These are phyloP conservation scores for Paraconiothyrium sp. DNA, from an alignment of 2,329 filamentous ascomycete species.

Conservation along the genomic window DNA sequence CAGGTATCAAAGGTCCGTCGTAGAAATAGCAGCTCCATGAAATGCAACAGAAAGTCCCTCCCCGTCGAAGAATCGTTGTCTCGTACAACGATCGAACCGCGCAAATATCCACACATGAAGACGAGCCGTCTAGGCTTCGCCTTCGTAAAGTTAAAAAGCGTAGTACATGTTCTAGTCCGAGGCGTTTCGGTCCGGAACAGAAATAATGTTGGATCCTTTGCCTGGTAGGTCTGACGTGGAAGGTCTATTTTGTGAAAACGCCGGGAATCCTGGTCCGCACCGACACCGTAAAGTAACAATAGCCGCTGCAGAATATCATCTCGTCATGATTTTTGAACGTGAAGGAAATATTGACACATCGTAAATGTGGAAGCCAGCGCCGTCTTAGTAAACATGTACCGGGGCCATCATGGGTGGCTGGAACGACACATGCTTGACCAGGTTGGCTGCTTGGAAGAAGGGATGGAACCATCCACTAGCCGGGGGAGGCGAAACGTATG, in stretches of 20 bases:
- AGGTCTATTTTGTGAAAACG: conserved; percentile 46
- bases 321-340: conserved; percentile 49
- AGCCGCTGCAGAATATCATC: conserved; percentile 40
- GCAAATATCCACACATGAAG: conserved; percentile 17
- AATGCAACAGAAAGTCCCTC: conserved; percentile 26
- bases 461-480: conserved; percentile 52
- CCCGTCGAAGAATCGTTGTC: conserved; percentile 20
- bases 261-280: conserved; percentile 30
- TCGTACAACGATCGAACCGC: conserved; percentile 20
- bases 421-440: conserved; percentile 54
- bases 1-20: conserved; percentile 21
- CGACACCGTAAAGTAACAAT: conserved; percentile 43
- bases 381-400: conserved; percentile 49
- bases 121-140: conserved; percentile 43
- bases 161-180: conserved; percentile 41
- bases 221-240: conserved; percentile 24
- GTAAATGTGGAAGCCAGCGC: conserved; percentile 28
- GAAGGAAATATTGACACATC: conserved; percentile 46
- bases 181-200: conserved; percentile 13
- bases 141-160: conserved; percentile 39
- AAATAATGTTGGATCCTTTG: conserved; percentile 16
- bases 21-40: conserved; percentile 12
- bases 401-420: conserved; percentile 50
- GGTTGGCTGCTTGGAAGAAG: conserved; percentile 51
- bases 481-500: conserved; percentile 50